phyloP scores from a whole-genome alignment of 2,329 filamentous ascomycete genomes.

The Penicillium sp. region DNA sequence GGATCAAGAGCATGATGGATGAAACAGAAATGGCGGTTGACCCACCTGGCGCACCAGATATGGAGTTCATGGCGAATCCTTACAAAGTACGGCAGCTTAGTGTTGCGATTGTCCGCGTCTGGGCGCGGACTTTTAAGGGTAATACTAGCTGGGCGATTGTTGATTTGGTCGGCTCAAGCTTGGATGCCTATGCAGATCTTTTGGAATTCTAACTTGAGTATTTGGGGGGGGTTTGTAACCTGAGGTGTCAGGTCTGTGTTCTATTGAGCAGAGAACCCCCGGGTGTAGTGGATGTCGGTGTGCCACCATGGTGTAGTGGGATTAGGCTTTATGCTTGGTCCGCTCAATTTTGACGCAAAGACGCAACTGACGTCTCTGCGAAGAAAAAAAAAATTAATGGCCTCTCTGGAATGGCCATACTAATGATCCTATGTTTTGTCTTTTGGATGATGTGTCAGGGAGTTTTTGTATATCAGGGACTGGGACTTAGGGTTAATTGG shows the following conservation, averaged over 20 bases:
- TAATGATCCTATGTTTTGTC: conserved; percentile 19
- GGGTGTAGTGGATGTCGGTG: neutral
- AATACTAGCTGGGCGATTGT: conserved; percentile 51
- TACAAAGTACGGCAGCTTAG: conserved; percentile 47
- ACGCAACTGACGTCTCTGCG: conserved; percentile 9
- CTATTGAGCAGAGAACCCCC: neutral
- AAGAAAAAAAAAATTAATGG: conserved; percentile 3
- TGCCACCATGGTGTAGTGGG: neutral
- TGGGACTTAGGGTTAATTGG: conserved; percentile 3
- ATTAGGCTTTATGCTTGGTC: neutral
- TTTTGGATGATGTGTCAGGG: conserved; percentile 26
- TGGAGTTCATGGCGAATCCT: conserved; percentile 44
- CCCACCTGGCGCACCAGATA: conserved; percentile 37
- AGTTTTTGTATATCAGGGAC: conserved; percentile 18
- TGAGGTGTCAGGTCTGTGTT: neutral
- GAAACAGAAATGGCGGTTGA: conserved; percentile 49
- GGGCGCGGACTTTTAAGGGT: conserved; percentile 48
- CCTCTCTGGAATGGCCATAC: conserved; percentile 4
- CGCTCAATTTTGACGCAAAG: conserved; percentile 6
- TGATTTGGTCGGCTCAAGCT: conserved; percentile 46
- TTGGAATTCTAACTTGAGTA: conserved; percentile 30
- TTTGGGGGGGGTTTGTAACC: no score
- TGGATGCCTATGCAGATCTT: conserved; percentile 48
- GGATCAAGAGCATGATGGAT: conserved; percentile 51
- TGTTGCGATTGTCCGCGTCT: conserved; percentile 49